Percentiles rank a stretch among this genome's conserved stretches.
Conservation (phyloP, 306 rosid species). For the Quercus alba region DNA sequence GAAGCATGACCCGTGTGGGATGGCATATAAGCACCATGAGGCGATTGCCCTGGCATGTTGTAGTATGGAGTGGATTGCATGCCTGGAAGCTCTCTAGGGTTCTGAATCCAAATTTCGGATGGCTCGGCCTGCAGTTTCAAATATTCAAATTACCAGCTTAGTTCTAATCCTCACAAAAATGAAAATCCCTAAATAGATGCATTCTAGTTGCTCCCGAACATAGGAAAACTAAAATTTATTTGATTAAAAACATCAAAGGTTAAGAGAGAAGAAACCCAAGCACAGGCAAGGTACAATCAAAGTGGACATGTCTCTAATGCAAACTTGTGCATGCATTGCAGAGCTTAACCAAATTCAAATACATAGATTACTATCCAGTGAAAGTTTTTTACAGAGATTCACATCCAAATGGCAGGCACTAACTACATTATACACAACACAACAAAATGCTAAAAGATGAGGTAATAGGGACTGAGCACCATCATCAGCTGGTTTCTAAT, state of each 20-base stretch:
- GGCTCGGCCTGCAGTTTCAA: constrained; percentile 73
- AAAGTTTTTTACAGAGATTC: background rate
- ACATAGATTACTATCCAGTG: background rate
- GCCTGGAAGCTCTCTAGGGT: constrained; percentile 83
- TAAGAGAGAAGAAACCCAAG: background rate
- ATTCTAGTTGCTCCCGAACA: background rate
- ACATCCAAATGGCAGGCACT: background rate
- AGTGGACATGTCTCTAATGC: background rate
- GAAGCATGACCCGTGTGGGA: constrained; percentile 78
- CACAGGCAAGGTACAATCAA: background rate
- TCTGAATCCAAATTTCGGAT: constrained; percentile 95
- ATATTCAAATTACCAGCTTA: background rate
- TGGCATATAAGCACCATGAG: constrained; percentile 80
- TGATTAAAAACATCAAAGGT: background rate
- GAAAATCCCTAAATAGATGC: background rate
- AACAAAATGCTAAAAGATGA: no score
- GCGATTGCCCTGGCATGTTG: constrained; percentile 84
- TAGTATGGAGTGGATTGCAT: constrained; percentile 84
- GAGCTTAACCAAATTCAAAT: background rate
- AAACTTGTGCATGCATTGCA: background rate
- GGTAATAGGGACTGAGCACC: no score
- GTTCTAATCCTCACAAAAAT: background rate
- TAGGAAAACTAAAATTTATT: background rate
- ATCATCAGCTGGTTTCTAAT: background rate
- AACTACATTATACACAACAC: background rate